Evolutionary conservation across 805 yeast species (phyloP).

Genomic region (Teunomyces barrocoloradensis): DNA sequence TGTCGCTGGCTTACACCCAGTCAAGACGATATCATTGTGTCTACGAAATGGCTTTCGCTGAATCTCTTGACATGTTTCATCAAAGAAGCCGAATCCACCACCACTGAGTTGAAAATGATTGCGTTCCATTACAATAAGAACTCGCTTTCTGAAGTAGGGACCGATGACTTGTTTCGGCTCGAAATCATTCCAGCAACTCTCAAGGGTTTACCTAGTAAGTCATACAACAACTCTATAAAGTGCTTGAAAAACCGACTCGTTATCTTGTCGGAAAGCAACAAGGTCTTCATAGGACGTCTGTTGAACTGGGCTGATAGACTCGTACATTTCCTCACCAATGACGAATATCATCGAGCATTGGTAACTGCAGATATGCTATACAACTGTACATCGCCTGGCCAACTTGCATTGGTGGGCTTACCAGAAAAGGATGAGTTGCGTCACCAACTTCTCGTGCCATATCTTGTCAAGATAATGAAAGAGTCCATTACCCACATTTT

Average conservation of each 20-base stretch:
- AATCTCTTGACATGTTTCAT: slow-evolving; percentile 25
- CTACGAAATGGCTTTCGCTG: slow-evolving; percentile 53
- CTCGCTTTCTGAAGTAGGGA: slow-evolving; percentile 3
- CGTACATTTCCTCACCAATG: slow-evolving; percentile 44
- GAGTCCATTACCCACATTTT: slow-evolving; percentile 50
- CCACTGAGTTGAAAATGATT: background rate
- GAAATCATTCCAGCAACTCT: slow-evolving; percentile 15
- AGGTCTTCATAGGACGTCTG: slow-evolving; percentile 56
- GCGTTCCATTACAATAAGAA: background rate
- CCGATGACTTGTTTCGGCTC: slow-evolving; percentile 30
- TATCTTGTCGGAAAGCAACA: slow-evolving; percentile 24
- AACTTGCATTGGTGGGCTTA: slow-evolving; percentile 53
- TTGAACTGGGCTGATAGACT: slow-evolving; percentile 71
- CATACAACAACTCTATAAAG: slow-evolving; percentile 16
- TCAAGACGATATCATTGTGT: slow-evolving; percentile 30
- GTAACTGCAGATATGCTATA: slow-evolving; percentile 53
- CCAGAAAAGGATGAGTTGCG: slow-evolving; percentile 47
- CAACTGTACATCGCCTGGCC: slow-evolving; percentile 39
- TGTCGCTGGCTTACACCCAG: slow-evolving; percentile 21
- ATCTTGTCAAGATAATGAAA: slow-evolving; percentile 55
- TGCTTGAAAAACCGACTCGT: slow-evolving; percentile 24
- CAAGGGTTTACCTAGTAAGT: background rate
- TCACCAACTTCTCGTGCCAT: slow-evolving; percentile 47
- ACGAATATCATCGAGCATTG: slow-evolving; percentile 56
- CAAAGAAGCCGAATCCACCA: slow-evolving; percentile 4